Conservation (phyloP, 139 green algal genomes). For the Picochlorum sp. region DNA sequence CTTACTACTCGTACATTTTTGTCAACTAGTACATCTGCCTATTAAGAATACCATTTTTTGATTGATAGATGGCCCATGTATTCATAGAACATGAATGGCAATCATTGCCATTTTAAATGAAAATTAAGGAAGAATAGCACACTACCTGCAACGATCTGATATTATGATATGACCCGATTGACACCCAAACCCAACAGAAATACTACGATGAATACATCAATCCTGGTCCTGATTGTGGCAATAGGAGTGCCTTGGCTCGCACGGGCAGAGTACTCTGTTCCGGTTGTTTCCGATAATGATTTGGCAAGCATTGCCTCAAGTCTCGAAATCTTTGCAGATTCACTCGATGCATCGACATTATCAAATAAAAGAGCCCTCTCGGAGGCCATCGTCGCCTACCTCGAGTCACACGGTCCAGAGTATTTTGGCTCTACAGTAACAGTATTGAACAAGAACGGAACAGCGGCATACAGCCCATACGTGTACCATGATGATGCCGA, state of each 20-base stretch:
- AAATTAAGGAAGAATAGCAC: too few species aligned
- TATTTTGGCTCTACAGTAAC: neutral
- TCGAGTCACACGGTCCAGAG: neutral
- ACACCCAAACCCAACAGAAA: neutral
- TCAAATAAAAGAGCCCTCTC: neutral
- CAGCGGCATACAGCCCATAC: neutral
- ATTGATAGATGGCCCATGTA: too few species aligned
- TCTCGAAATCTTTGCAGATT: neutral
- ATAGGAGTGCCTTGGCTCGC: conserved; percentile 6
- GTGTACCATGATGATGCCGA: neutral
- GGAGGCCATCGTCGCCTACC: neutral
- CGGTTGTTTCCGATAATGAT: neutral
- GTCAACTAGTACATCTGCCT: too few species aligned
- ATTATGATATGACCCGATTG: neutral
- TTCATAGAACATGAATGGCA: too few species aligned
- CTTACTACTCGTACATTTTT: too few species aligned
- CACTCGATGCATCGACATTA: neutral
- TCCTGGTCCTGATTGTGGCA: conserved; percentile 11
- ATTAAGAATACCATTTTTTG: too few species aligned
- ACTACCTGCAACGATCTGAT: too few species aligned
- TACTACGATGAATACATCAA: neutral
- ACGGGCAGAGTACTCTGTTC: neutral
- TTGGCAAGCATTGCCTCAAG: neutral
- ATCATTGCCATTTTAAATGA: too few species aligned
- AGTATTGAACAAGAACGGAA: neutral